Conservation (phyloP, 1,284 basidiomycete genomes). For the Boletus subluridellus region DNA sequence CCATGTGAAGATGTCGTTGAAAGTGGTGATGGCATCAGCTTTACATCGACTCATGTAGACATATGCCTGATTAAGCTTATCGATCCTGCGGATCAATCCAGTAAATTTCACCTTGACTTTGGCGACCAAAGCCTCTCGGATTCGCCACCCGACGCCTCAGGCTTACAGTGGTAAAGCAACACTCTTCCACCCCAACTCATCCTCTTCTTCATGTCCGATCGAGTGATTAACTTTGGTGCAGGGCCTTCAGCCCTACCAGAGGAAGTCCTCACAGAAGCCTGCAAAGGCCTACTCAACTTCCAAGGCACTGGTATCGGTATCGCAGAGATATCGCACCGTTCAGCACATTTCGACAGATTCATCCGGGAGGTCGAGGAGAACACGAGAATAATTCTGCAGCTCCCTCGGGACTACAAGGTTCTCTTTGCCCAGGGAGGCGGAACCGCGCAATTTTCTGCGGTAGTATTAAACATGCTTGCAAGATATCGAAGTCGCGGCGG, state of each 20-base stretch:
- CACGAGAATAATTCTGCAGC: slow-evolving; percentile 70
- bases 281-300: slow-evolving; percentile 81
- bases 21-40: not conserved
- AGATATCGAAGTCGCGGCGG: slow-evolving; percentile 70
- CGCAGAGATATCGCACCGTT: slow-evolving; percentile 91
- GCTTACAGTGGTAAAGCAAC: not conserved
- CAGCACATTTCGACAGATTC: slow-evolving; percentile 79
- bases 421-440: slow-evolving; percentile 93
- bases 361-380: slow-evolving; percentile 64
- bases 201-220: slow-evolving; percentile 24
- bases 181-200: not conserved
- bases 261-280: slow-evolving; percentile 76
- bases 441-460: slow-evolving; percentile 83
- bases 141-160: not conserved
- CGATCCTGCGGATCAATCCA: not conserved
- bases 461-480: slow-evolving; percentile 85
- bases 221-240: slow-evolving; percentile 85
- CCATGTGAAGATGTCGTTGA: not conserved
- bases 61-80: not conserved
- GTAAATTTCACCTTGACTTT: not conserved
- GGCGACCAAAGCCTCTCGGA: not conserved
- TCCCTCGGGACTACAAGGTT: slow-evolving; percentile 82
- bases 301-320: slow-evolving; percentile 87
- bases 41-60: not conserved
- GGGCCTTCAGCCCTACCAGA: slow-evolving; percentile 88